Percentiles rank a stretch among this genome's conserved stretches.
phyloP scores from a whole-genome alignment of 257 asterid species.

The Lantana camara region DNA sequence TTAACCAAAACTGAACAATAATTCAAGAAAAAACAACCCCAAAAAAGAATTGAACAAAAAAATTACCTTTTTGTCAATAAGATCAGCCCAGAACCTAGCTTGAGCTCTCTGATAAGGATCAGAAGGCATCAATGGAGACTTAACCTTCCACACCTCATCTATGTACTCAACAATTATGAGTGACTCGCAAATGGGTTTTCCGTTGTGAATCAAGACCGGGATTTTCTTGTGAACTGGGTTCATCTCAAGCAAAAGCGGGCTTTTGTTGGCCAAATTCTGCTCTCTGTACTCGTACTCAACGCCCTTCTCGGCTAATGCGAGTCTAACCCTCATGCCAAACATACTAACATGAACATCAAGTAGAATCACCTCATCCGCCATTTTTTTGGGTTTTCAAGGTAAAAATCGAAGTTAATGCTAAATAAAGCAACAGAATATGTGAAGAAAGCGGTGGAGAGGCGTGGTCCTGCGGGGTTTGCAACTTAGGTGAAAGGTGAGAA shows the following conservation, averaged over 20 bases:
- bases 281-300: conserved; percentile 41
- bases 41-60: too few species aligned
- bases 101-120: conserved; percentile 49
- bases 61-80: conserved; percentile 54
- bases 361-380: conserved; percentile 49
- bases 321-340: conserved; percentile 56
- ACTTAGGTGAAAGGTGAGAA: too few species aligned
- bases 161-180: conserved; percentile 53
- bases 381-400: neutral
- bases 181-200: conserved; percentile 61
- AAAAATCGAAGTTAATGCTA: too few species aligned
- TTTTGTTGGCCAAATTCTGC: conserved; percentile 47
- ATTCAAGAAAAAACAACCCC: neutral
- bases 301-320: conserved; percentile 57
- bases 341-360: conserved; percentile 42
- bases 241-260: conserved; percentile 44
- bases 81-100: conserved; percentile 60
- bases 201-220: conserved; percentile 56
- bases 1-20: too few species aligned
- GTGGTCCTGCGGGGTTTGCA: too few species aligned
- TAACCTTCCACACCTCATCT: conserved; percentile 51
- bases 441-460: too few species aligned
- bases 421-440: too few species aligned
- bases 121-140: conserved; percentile 49
- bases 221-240: conserved; percentile 60